Evolutionary conservation across 176 grass and related monocot genomes (phyloP).

Genomic region (Rhynchospora tenuis): DNA sequence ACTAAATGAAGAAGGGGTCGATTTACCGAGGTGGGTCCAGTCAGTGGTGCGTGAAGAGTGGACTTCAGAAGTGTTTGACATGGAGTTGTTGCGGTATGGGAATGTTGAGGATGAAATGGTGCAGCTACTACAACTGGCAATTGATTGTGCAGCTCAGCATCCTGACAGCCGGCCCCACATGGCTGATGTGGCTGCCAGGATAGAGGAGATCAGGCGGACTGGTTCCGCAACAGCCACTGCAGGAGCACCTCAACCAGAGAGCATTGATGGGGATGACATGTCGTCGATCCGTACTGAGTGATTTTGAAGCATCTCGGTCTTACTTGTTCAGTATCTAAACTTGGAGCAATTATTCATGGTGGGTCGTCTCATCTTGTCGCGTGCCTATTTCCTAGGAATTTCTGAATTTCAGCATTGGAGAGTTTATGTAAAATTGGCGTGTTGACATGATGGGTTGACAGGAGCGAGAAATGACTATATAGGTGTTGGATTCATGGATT

Average conservation of each 20-base stretch:
- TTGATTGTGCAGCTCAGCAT: constrained; percentile 89
- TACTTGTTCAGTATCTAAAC: constrained; percentile 13
- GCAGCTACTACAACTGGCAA: constrained; percentile 89
- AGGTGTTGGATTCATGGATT: constrained; percentile 19
- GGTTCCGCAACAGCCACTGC: constrained; percentile 7
- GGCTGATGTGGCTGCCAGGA: constrained; percentile 53
- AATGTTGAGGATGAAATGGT: constrained; percentile 97
- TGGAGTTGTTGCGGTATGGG: constrained; percentile 84
- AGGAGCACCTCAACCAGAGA: constrained; percentile 20
- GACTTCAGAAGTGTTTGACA: constrained; percentile 93
- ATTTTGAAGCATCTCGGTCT: background rate
- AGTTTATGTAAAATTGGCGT: background rate
- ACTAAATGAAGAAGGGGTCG: constrained; percentile 84
- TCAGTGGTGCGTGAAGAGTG: constrained; percentile 88
- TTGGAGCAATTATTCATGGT: constrained; percentile 37
- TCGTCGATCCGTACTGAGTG: constrained; percentile 21
- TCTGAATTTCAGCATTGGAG: background rate
- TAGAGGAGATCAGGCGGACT: constrained; percentile 65
- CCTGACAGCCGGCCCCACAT: constrained; percentile 74
- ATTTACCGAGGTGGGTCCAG: constrained; percentile 94
- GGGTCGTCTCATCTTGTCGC: background rate
- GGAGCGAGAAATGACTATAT: constrained; percentile 4
- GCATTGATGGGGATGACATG: constrained; percentile 41
- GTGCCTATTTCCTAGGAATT: background rate
- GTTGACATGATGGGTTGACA: constrained; percentile 3